phyloP scores from a whole-genome alignment of 2,329 filamentous ascomycete species.

The Dactylellina haptotyla region DNA sequence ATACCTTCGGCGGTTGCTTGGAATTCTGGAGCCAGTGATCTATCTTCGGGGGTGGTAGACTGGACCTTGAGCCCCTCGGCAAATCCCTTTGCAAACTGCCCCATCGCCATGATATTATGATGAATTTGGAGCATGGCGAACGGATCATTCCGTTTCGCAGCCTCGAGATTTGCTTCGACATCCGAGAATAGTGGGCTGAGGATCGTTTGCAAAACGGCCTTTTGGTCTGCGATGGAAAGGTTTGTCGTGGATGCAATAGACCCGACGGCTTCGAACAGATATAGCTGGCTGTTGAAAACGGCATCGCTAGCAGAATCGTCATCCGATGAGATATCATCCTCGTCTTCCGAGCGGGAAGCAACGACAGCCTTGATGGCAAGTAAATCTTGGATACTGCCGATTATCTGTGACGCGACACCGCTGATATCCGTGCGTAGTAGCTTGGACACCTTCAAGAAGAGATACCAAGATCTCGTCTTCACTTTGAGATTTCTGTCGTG shows the following conservation, averaged over 20 bases:
- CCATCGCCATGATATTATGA: conserved; percentile 94
- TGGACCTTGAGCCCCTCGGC: conserved; percentile 77
- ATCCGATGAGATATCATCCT: conserved; percentile 95
- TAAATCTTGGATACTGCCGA: conserved; percentile 87
- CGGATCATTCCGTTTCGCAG: conserved; percentile 82
- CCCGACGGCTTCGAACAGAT: conserved; percentile 93
- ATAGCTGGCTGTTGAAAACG: conserved; percentile 88
- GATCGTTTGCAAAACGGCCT: conserved; percentile 84
- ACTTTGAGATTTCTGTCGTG: conserved; percentile 89
- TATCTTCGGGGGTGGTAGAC: conserved; percentile 66
- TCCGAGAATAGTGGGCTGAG: conserved; percentile 91
- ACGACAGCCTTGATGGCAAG: conserved; percentile 91
- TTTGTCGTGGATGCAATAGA: conserved; percentile 84
- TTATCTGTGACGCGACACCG: conserved; percentile 88
- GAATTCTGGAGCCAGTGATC: conserved; percentile 85
- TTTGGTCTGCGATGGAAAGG: conserved; percentile 84
- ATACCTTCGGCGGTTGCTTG: conserved; percentile 87
- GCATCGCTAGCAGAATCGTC: conserved; percentile 91
- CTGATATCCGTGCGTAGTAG: conserved; percentile 84
- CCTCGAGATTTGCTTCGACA: conserved; percentile 79
- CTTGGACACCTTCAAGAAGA: conserved; percentile 92
- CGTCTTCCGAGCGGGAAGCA: conserved; percentile 76
- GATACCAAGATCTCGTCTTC: conserved; percentile 92
- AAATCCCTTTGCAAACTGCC: conserved; percentile 89
- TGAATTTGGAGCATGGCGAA: conserved; percentile 88